Base-by-base conservation (phyloP, 2,329 filamentous ascomycete species). In the Apiospora pterosperma region DNA sequence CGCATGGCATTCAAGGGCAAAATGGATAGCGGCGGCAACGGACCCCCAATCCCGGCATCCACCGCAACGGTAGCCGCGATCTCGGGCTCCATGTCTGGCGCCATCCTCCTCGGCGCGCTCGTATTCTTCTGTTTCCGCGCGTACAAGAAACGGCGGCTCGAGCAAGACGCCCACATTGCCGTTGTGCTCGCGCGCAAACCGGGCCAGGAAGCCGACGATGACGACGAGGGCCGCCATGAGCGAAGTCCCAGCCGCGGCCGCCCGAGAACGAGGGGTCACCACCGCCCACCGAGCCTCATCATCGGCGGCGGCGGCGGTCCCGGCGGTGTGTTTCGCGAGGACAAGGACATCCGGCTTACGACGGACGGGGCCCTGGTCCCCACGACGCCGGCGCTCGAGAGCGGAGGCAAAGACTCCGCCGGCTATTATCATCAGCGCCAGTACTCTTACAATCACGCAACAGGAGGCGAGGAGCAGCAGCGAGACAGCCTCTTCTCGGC, bases 351-450 rank as follows among this genome's bases (percentile, higher is more conserved):
- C n/a, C 64, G 65, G 11, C 42, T 68, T 59, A 64, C 65, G 6
- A 61, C 63, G 31, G 58, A 66, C 31, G 64, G 55, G 19, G 64
- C 64, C 28, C 42, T 70, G 7, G 52, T 70, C 4, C 71, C 73
- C 2, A 69, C 66, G 12, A 74, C 70, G 11, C 70, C 72, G 1
- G 67, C 68, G 4, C 69, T 74, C 41, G 72, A 74, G 61, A 68
- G 68, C 14, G 70, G 72, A 19, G 62, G 61, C 6, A 58, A 61
- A n/a, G 48, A 58, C 25, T n/a, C n/a, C 5, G 38, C 36, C 3
- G 60, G 44, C 14, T n/a, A 48, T 5, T 70, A 12, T 28, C 19
- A 55, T 39, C 36, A 39, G 12, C 36, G 12, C 11, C 36, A 39
- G 36, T 69, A 71, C 63, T 41, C 67, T 39, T 39, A 39, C 16